Conservation (phyloP, 352 stramenopile genomes). For the Phytophthora cajani region DNA sequence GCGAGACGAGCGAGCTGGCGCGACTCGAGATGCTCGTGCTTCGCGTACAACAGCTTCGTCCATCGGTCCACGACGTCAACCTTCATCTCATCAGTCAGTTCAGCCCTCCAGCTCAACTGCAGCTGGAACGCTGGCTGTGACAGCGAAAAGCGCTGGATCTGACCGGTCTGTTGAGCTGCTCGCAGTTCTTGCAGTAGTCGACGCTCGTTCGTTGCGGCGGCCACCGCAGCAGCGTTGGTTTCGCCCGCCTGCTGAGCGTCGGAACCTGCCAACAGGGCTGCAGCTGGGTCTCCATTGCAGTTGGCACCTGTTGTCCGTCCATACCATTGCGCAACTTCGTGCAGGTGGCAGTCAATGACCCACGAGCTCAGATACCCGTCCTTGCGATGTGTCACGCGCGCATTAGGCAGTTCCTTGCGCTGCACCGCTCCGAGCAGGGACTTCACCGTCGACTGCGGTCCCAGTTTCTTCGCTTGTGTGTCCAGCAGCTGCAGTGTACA, state of each 20-base stretch:
- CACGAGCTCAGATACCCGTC: conserved; percentile 70
- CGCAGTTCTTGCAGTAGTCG: conserved; percentile 62
- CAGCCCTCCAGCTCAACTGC: conserved; percentile 42
- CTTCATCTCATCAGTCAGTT: conserved; percentile 9
- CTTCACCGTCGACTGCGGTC: conserved; percentile 41
- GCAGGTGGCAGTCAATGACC: conserved; percentile 64
- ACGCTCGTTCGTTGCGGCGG: conserved; percentile 42
- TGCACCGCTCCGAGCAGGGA: conserved; percentile 43
- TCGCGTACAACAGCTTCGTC: conserved; percentile 58
- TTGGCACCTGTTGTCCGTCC: conserved; percentile 8
- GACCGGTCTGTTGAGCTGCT: conserved; percentile 54
- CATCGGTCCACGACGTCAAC: conserved; percentile 35
- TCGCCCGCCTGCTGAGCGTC: conserved; percentile 25
- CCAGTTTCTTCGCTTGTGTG: conserved; percentile 48
- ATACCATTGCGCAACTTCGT: conserved; percentile 57
- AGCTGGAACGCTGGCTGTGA: conserved; percentile 60
- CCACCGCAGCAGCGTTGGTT: conserved; percentile 27
- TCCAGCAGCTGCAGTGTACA: conserved; percentile 67
- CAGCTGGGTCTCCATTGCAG: conserved; percentile 5
- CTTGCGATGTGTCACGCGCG: conserved; percentile 41
- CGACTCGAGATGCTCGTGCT: conserved; percentile 63
- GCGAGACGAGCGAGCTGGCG: conserved; percentile 68
- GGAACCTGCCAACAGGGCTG: conserved; percentile 9
- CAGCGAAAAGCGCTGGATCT: conserved; percentile 66
- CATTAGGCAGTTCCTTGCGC: conserved; percentile 30